A percentile compares a stretch with the other conserved stretches of the same genome.
Conservation (phyloP, 768 basidiomycete genomes). For the Suillus americanus region DNA sequence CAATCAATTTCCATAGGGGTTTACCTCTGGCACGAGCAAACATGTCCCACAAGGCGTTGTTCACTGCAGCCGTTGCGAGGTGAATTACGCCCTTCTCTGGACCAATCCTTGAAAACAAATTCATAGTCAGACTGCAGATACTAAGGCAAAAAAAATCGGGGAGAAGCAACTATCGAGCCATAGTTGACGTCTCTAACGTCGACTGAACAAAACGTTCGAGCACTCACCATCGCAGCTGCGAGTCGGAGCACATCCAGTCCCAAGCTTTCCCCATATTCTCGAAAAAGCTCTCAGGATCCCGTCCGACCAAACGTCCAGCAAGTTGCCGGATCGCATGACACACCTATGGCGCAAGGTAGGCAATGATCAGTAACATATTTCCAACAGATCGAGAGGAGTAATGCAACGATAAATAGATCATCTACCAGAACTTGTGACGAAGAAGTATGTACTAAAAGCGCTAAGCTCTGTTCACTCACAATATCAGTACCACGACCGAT, state of each 20-base stretch:
- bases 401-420: neutral
- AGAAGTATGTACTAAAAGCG: neutral
- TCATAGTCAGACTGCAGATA: neutral
- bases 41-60: slow-evolving; percentile 96
- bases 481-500: slow-evolving; percentile 96
- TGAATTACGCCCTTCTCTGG: slow-evolving; percentile 97
- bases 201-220: neutral
- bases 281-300: slow-evolving; percentile 80
- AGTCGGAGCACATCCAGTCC: slow-evolving; percentile 84
- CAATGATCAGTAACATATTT: neutral
- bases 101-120: slow-evolving; percentile 62
- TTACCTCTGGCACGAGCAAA: slow-evolving; percentile 77
- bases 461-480: slow-evolving; percentile 37
- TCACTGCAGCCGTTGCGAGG: slow-evolving; percentile 83
- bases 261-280: slow-evolving; percentile 89
- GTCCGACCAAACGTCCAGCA: slow-evolving; percentile 79
- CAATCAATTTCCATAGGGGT: slow-evolving; percentile 92
- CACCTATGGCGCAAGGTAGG: slow-evolving; percentile 46
- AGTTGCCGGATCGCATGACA: slow-evolving; percentile 80
- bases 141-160: neutral
- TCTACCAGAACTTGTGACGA: neutral
- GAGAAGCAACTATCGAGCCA: neutral
- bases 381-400: neutral
- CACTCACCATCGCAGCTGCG: slow-evolving; percentile 85
- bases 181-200: neutral